phyloP scores from a whole-genome alignment of 2,329 filamentous ascomycete genomes.

The Lasiodiplodia gonubiensis region DNA sequence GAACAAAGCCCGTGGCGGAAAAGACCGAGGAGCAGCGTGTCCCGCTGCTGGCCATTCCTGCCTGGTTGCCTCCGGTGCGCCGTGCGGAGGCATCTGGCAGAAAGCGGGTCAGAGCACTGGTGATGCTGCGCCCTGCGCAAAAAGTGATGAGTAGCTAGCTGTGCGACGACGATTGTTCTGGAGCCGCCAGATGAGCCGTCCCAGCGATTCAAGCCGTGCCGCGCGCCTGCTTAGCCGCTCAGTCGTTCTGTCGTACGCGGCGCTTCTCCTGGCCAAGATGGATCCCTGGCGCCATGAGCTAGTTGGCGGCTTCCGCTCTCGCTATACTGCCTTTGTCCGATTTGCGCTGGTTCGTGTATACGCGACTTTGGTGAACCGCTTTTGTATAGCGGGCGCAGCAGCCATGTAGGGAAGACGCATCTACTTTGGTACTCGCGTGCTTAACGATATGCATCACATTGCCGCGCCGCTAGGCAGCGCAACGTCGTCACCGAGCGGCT shows the following conservation, averaged over 20 bases:
- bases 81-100: constrained; percentile 15
- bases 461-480: constrained; percentile 6
- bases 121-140: neutral
- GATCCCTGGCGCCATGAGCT: neutral
- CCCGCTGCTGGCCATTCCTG: neutral
- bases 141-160: neutral
- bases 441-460: neutral
- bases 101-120: constrained; percentile 9
- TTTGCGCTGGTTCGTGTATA: neutral
- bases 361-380: neutral
- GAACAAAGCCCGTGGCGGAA: neutral
- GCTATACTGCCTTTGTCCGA: neutral
- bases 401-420: neutral
- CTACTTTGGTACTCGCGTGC: neutral
- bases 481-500: neutral
- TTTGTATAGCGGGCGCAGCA: neutral
- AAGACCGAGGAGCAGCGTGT: neutral
- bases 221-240: neutral
- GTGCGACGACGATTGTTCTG: neutral
- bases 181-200: neutral
- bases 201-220: constrained; percentile 15
- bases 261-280: neutral
- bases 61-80: neutral
- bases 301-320: neutral
- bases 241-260: neutral